Conservation (phyloP, 495 filamentous ascomycete genomes). For the Jackrogersella minutella region DNA sequence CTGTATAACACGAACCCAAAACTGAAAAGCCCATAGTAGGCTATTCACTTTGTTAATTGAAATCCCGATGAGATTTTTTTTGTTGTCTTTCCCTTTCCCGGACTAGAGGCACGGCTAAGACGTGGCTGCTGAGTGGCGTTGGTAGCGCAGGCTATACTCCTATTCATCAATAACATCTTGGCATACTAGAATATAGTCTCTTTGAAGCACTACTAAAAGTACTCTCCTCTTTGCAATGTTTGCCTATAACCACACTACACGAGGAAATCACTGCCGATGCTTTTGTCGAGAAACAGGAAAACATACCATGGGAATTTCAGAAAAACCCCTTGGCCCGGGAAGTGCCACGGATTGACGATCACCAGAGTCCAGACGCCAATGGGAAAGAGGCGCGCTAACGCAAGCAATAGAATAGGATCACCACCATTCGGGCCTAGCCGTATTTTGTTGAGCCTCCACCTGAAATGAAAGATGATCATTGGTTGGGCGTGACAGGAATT, state of each 20-base stretch:
- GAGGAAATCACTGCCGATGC: slow-evolving; percentile 6
- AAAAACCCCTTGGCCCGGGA: slow-evolving; percentile 26
- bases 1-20: slow-evolving; percentile 22
- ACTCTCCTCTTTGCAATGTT: slow-evolving; percentile 2
- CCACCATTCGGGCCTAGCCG: slow-evolving; percentile 32
- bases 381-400: slow-evolving; percentile 35
- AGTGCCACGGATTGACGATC: slow-evolving; percentile 20
- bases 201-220: background rate
- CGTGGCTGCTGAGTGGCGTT: slow-evolving; percentile 32
- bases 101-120: slow-evolving; percentile 14
- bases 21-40: slow-evolving; percentile 16
- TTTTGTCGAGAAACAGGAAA: slow-evolving; percentile 9
- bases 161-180: slow-evolving; percentile 24
- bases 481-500: slow-evolving; percentile 11
- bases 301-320: slow-evolving; percentile 3
- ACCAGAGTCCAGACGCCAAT: slow-evolving; percentile 21
- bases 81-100: slow-evolving; percentile 1
- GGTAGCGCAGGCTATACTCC: slow-evolving; percentile 17
- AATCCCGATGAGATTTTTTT: background rate
- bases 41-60: slow-evolving; percentile 11
- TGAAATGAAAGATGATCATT: slow-evolving; percentile 17
- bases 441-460: slow-evolving; percentile 40
- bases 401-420: slow-evolving; percentile 36
- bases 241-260: slow-evolving; percentile 1
- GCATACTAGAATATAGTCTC: background rate